Evolutionary conservation across 2,329 filamentous ascomycete genomes (phyloP), one percentile per base, ranked within the genome.

Genomic region (Epichloe bromicola): DNA sequence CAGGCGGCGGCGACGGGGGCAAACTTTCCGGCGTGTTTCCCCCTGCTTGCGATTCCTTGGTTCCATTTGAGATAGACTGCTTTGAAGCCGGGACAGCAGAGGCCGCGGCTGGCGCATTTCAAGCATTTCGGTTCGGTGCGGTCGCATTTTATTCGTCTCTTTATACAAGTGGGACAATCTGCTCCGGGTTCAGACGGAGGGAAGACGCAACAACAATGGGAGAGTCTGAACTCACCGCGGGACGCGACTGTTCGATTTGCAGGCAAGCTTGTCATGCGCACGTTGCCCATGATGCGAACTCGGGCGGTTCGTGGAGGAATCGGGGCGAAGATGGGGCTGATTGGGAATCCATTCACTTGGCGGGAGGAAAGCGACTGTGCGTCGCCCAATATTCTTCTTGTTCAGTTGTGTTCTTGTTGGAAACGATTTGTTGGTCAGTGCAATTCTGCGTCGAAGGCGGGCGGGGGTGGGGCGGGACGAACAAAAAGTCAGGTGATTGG

Each of bases 41-140:
- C 57, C 55, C 57, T 52, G 42, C 57, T 59, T 1, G 57, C 57
- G 11, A 59, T 52, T n/a, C 57, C 56, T 38, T 58, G 56, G 26
- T 55, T 37, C 57, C 57, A 59, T 53, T 46, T 55, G 8, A 59
- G 53, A 12, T 54, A 51, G 4, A 53, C 36, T 11, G 51, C 23
- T 15, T 58, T 49, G 39, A 57, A 58, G 14, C 57, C 57, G 7
- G 56, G 54, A 41, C 57, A 59, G 4, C 36, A 15, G 2, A 57
- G 40, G 20, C 51, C 51, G 20, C 57, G 53, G 38, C 51, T 57
- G 19, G 51, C 49, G 44, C 57, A 59, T 42, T 59, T 59, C 20
- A 49, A 42, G 34, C 57, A 59, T 14, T 39, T 38, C 0, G 57
- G 57, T 3, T 54, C n/a, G n/a, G 48, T 59, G 7, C 57, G 52